phyloP scores from a whole-genome alignment of 768 basidiomycete species.

The Suillus hirtellus region DNA sequence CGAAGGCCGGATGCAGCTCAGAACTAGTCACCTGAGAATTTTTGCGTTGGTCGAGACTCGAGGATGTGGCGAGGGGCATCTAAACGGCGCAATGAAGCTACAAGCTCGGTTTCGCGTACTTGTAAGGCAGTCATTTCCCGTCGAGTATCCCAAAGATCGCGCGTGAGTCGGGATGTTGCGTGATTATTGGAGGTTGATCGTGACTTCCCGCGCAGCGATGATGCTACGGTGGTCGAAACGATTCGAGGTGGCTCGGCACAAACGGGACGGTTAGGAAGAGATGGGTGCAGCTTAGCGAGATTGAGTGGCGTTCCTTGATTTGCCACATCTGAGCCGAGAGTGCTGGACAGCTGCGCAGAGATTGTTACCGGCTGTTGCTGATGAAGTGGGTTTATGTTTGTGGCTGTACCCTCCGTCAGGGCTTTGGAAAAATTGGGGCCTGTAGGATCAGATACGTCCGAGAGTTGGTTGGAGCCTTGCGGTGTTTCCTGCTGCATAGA shows the following conservation, averaged over 20 bases:
- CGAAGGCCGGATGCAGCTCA: not conserved
- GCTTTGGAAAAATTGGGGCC: not conserved
- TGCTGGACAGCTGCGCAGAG: not conserved
- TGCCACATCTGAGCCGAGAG: not conserved
- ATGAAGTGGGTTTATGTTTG: not conserved
- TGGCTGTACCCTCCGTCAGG: not conserved
- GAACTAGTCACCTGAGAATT: not conserved
- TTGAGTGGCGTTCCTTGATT: not conserved
- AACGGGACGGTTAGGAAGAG: not conserved
- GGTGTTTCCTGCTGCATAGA: not conserved
- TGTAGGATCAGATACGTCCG: not conserved
- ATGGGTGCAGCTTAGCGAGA: not conserved
- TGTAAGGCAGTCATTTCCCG: constrained; percentile 23
- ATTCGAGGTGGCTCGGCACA: not conserved
- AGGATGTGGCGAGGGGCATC: not conserved
- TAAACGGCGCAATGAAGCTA: not conserved
- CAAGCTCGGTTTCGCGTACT: not conserved
- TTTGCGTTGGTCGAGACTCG: not conserved
- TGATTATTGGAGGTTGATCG: not conserved
- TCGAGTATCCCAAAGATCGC: constrained; percentile 28
- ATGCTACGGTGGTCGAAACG: not conserved
- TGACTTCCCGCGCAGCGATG: not conserved
- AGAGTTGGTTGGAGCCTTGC: not conserved
- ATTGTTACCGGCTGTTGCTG: not conserved
- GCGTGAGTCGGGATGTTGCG: not conserved